These are phyloP conservation scores for Sclerotinia borealis DNA, from an alignment of 2,329 filamentous ascomycete genomes.

Conservation along the genomic window DNA sequence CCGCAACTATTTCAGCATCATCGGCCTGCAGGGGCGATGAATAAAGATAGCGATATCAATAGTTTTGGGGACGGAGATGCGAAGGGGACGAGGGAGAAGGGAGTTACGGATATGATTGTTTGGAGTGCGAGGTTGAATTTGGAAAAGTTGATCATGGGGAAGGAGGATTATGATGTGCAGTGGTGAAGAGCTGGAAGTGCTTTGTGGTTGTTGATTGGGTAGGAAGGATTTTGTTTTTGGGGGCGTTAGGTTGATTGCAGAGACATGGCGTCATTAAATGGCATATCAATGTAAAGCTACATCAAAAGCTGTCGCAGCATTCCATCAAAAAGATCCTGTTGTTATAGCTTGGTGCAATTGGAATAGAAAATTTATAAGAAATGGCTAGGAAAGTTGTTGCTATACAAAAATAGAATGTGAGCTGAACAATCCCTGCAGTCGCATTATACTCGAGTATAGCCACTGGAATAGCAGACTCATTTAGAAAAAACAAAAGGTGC, in stretches of 20 bases:
- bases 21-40: conserved; percentile 27
- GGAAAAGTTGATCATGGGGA: conserved; percentile 28
- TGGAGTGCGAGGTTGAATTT: conserved; percentile 34
- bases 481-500: neutral
- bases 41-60: conserved; percentile 33
- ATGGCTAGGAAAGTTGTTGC: neutral
- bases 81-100: conserved; percentile 27
- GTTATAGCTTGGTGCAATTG: neutral
- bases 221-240: neutral
- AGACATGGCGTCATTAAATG: neutral
- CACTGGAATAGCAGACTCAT: neutral
- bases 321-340: neutral
- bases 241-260: neutral
- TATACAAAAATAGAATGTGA: neutral
- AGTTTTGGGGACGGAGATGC: neutral
- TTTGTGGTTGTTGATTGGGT: too few species aligned
- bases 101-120: conserved; percentile 33
- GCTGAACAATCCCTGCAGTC: neutral
- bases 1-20: conserved; percentile 35
- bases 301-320: too few species aligned
- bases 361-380: neutral
- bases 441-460: neutral
- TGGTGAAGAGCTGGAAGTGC: neutral
- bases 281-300: too few species aligned
- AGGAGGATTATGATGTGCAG: neutral